These are phyloP conservation scores for Apophysomyces variabilis DNA, from an alignment of 371 early-diverging fungal species.

Conservation along the genomic window DNA sequence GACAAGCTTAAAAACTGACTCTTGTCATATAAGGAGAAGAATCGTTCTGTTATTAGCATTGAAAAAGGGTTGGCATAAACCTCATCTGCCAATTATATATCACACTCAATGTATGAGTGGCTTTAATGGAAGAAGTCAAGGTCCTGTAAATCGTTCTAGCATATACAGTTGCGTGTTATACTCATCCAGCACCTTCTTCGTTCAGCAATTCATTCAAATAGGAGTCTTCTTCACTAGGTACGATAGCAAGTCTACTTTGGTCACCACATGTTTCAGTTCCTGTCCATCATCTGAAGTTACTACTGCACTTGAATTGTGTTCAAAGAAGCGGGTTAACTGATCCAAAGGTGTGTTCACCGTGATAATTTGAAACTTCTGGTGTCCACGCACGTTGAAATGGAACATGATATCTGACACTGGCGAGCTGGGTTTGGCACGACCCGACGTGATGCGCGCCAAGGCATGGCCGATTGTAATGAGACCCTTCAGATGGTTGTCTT, in stretches of 20 bases:
- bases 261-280: conserved; percentile 85
- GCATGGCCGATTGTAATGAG: conserved; percentile 88
- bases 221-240: conserved; percentile 62
- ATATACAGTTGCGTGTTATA: no score
- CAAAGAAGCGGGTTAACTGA: conserved; percentile 86
- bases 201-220: no score
- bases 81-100: no score
- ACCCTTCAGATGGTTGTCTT: conserved; percentile 70
- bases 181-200: no score
- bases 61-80: no score
- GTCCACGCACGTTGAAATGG: conserved; percentile 55
- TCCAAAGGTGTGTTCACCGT: conserved; percentile 83
- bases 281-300: conserved; percentile 69
- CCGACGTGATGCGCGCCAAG: conserved; percentile 79
- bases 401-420: conserved; percentile 88
- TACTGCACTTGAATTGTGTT: conserved; percentile 85
- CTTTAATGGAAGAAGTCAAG: no score
- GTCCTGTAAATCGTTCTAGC: no score
- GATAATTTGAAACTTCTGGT: conserved; percentile 81
- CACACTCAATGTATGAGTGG: no score
- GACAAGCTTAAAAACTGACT: no score
- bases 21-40: no score
- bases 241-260: conserved; percentile 90
- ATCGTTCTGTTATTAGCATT: no score
- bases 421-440: conserved; percentile 67